Evolutionary conservation across 306 rosid species (phyloP), one percentile per base, ranked within the genome.

Genomic region (Medicago ruthenica): DNA sequence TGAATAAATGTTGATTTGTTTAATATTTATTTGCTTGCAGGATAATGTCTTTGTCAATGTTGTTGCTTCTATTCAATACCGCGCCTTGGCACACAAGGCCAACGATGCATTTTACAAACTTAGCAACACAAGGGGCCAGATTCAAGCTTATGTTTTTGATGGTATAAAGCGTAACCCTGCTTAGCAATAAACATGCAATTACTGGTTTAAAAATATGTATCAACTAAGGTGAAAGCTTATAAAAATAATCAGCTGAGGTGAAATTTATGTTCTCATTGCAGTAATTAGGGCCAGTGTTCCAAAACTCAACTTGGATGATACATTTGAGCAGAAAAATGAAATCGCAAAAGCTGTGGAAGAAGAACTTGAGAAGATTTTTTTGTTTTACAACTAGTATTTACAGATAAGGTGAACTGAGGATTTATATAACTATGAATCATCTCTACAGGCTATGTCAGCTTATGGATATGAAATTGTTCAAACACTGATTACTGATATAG

Each of bases 21-120:
- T 59, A 57, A 66, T 73, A 70, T 76, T 82, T 17, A 17, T 84
- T 21, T 79, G 37, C 59, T 62, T 73, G 34, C 80, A 93, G 98
- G 98, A 94, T 82, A 94, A 94, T 69, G 98, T 94, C 12, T 94
- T 94, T 57, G 98, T 94, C 68, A 94, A 86, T 5, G 98, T 94
- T 16, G 98, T 94, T 76, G 98, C 98, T 24, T 94, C 97, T 1
- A 72, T 94, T 78, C 98, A 94, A 83, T 94, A 87, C 47, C 97
- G 91, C 42, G 97, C 97, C 67, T 80, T 94, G 78, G 91, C 91
- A 37, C 75, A 85, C 67, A 90, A 91, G 72, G 98, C 96, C 27
- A 78, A 15, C 8, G 98, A 94, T 81, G 98, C 98, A 37, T 94
- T 91, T 86, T 94, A 94, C 88, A 94, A 86, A 76, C 97, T 94